Evolutionary conservation across 257 asterid species (phyloP), one percentile per base, ranked within the genome.

Genomic region (Haberlea rhodopensis): DNA sequence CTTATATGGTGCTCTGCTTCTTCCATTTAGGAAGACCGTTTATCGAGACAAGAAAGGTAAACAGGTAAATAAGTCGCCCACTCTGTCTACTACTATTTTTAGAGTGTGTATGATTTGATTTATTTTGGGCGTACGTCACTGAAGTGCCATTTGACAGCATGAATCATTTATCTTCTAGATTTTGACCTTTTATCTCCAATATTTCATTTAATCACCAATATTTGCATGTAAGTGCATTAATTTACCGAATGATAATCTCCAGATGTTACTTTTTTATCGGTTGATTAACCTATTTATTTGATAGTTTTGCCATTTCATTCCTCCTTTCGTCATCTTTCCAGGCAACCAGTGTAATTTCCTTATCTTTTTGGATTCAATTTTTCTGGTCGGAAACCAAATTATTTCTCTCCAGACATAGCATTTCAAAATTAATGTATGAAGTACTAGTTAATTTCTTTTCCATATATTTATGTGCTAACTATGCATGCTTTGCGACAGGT

Each of bases 1-100:
- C 66, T 74, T 90, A 7, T 90, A 87, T 79, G 91, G 91, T 70
- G 94, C 97, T 53, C 72, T 94, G 76, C 71, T 90, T 72, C 82
- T 84, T 57, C 97, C 97, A 16, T 65, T 87, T 59, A 78, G 87
- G 75, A 74, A 76, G 52, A 57, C 85, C 54, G 72, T 71, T 31
- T 90, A 86, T 82, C 74, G n/a, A 74, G 96, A 81, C 77, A 75
- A 62, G 66, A 94, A 87, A 74, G 82, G 77, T 60, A 94, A 86
- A 78, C 68, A 65, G 95, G 96, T 86, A 77, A 74, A 40, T 48
- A 25, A 28, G n/a, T 43, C 22, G 49, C 53, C 60, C 63, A 31
- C 68, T 64, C 10, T 53, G n/a, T 43, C 34, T 46, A 18, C 45
- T 37, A 8, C 63, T 5, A 27, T 6, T 22, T 29, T 57, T 40